Conservation (phyloP, 257 asterid species). For the Forsythia viridissima region DNA sequence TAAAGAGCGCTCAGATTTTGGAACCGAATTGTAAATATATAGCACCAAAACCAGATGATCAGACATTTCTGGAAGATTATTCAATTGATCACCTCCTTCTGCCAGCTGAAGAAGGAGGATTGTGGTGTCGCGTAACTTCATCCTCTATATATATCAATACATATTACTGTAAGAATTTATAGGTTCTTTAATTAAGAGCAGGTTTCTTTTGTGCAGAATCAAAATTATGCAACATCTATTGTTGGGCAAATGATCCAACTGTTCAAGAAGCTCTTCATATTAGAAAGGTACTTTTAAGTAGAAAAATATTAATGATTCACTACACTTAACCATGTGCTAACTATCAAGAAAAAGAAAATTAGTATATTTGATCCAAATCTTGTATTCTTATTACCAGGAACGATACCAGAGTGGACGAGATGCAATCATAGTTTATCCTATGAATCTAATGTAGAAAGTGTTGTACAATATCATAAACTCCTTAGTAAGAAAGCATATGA, state of each 20-base stretch:
- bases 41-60: slow-evolving; percentile 23
- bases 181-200: no score
- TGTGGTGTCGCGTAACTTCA: slow-evolving; percentile 40
- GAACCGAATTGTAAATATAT: slow-evolving; percentile 44
- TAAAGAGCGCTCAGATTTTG: slow-evolving; percentile 12
- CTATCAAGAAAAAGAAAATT: neutral
- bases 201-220: neutral
- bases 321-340: no score
- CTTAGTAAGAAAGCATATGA: neutral
- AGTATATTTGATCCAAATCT: neutral
- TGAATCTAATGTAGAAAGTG: neutral
- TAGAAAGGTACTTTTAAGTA: slow-evolving; percentile 17
- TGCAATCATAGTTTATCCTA: neutral
- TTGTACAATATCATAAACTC: neutral
- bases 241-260: slow-evolving; percentile 27
- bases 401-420: neutral
- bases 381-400: neutral
- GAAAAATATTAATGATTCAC: neutral
- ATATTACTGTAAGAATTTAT: neutral
- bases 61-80: slow-evolving; percentile 21
- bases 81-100: slow-evolving; percentile 17
- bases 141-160: neutral
- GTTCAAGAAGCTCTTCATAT: slow-evolving; percentile 31
- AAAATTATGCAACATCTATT: neutral
- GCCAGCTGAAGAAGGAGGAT: slow-evolving; percentile 11